Evolutionary conservation across 176 grass and related monocot genomes (phyloP), one percentile per base, ranked within the genome.

Genomic region (Phoenix roebelenii): DNA sequence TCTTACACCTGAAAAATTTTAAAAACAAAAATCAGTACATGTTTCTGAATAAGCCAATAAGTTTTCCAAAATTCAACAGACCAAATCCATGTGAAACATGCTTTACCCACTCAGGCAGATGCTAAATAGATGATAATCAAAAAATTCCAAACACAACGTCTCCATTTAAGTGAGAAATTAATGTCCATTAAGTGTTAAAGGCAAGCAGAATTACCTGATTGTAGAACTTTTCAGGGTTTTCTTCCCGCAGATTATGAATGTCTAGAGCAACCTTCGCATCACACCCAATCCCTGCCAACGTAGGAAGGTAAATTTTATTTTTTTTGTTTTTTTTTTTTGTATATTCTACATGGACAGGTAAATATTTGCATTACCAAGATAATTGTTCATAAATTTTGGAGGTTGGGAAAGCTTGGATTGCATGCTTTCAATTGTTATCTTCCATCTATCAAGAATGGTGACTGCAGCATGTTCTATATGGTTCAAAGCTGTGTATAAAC

Each of bases 191-290:
- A 44, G 35, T 44, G 35, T 12, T 12, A 12, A 44, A 44, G 10
- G 35, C 35, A 16, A 16, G 25, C 15, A 50, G 5, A 18, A 44
- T 44, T 85, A 90, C 92, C 92, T 97, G 92, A 66, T 80, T 97
- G 57, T 83, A 85, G 65, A 97, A 97, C 60, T 85, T 75, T 64
- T 97, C 92, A 77, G 92, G 92, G 16, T 97, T 97, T 81, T 97
- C 86, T 79, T 97, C 92, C 67, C 87, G 89, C 16, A 97, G 76
- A 56, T 80, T 91, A 67, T 97, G 92, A 55, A 97, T 91, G 74
- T 97, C 92, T 63, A 97, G 60, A 52, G 92, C 92, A 90, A 97
- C 87, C 63, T 97, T 97, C 57, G 92, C 92, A 91, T 97, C 92
- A 64, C 92, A 97, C 50, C 92, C 92, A 62, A 97, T 85, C 17